phyloP scores from a whole-genome alignment of 768 basidiomycete species.

The Sporobolomyces pararoseus region DNA sequence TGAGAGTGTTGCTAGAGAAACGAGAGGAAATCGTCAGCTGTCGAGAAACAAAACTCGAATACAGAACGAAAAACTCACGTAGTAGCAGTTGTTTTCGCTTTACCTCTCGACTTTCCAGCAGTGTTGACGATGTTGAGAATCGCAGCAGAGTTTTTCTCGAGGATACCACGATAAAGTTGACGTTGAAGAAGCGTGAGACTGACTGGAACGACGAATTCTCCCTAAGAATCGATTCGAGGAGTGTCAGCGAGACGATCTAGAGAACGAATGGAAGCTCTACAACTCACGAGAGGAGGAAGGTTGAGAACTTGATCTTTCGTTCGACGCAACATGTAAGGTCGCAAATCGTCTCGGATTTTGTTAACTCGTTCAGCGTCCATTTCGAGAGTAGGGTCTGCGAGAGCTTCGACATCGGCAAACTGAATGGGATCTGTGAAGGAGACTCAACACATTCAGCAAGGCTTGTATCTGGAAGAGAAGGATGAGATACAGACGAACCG shows the following conservation, averaged over 20 bases:
- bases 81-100: conserved; percentile 14
- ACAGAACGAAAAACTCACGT: conserved; percentile 10
- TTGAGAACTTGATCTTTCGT: conserved; percentile 58
- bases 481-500: conserved; percentile 34
- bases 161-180: conserved; percentile 50
- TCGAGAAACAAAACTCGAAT: neutral
- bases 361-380: conserved; percentile 76
- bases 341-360: conserved; percentile 68
- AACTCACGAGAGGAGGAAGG: conserved; percentile 42
- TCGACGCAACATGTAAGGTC: conserved; percentile 86
- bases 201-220: conserved; percentile 53
- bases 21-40: neutral
- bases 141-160: conserved; percentile 47
- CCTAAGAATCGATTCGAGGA: conserved; percentile 24
- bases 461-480: neutral
- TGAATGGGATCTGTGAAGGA: conserved; percentile 57
- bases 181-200: conserved; percentile 50
- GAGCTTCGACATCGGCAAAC: conserved; percentile 69
- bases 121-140: conserved; percentile 36
- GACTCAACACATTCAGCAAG: neutral
- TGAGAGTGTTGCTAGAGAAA: conserved; percentile 69
- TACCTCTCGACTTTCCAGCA: conserved; percentile 18
- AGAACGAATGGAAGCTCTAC: neutral
- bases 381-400: conserved; percentile 70
- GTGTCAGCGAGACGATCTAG: rapidly evolving